Evolutionary conservation across 1,284 basidiomycete genomes (phyloP).

Genomic region (Lentinus polychrous): DNA sequence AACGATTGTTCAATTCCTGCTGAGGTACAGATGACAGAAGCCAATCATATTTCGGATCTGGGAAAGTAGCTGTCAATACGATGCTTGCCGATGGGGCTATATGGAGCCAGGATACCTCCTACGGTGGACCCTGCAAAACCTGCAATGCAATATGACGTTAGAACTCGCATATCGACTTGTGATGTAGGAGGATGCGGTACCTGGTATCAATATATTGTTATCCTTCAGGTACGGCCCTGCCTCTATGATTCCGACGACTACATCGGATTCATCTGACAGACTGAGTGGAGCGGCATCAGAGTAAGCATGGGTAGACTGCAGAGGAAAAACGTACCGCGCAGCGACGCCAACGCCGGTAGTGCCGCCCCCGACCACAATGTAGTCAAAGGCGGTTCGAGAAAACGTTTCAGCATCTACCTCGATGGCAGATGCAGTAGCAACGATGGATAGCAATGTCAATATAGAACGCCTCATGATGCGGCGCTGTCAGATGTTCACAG

Average conservation of each 20-base stretch:
- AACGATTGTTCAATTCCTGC: background rate
- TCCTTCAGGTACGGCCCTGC: constrained; percentile 3
- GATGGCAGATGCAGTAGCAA: background rate
- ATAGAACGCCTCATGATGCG: no score
- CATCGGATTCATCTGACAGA: constrained; percentile 5
- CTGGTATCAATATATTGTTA: constrained; percentile 3
- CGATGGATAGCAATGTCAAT: no score
- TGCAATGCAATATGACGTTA: background rate
- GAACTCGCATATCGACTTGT: background rate
- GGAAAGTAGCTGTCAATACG: no score
- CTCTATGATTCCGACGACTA: constrained; percentile 5
- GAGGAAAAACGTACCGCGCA: background rate
- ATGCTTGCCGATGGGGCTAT: no score
- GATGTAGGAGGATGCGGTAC: background rate
- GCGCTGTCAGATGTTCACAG: no score
- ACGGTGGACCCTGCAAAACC: no score
- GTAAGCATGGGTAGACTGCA: background rate
- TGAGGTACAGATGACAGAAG: background rate
- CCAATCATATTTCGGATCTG: constrained; percentile 5
- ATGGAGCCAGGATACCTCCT: background rate
- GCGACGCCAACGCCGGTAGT: constrained; percentile 5
- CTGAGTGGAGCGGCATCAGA: background rate
- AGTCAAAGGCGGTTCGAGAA: constrained; percentile 1
- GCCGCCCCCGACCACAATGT: constrained; percentile 5
- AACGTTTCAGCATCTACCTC: background rate